Base-by-base conservation (phyloP, 805 yeast species). In the Hanseniaspora mollemarum region DNA sequence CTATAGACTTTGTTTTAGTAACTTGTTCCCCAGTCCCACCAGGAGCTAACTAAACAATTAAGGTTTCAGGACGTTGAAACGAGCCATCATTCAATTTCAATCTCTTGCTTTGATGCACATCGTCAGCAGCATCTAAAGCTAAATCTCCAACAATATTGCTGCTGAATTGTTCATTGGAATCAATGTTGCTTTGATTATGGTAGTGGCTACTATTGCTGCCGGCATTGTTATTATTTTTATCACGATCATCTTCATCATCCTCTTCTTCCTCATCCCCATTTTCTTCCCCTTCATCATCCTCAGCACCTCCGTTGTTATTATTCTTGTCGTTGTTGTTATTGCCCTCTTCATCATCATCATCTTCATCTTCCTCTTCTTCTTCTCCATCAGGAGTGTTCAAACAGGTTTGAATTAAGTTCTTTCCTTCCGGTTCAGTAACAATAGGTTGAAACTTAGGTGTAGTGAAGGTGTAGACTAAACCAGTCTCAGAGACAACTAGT, bases 381-480 rank as follows among this genome's bases (percentile, higher is more conserved):
- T 51, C 54, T 9, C 44, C 54, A 24, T 51, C 54, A 21, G 54
- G 54, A 8, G 54, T 46, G 32, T 51, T 51, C 62, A 90, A 73
- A 66, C 98, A 92, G 13, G 96, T 94, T 71, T 92, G 96, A 62
- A 90, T 90, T 61, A 90, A 76, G 67, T 88, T 88, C 67, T 92
- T 88, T 58, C 98, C 98, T 70, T 92, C 98, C 48, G 94, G 83
- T 68, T 90, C 88, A 38, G 97, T 92, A 49, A 92, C 98, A 59
- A 92, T 76, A 8, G 98, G 98, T 70, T 92, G 97, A 63, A 92
- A 79, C 69, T 92, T 92, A 53, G 98, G 98, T n/a, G 98, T 92
- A 52, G 97, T 90, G 67, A 92, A 92, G 19, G 98, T 92, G 69
- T 92, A 92, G 51, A 92, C 98, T 55, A 92, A 78, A 15, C 98